A percentile compares a stretch with the other conserved stretches of the same genome.
Conservation (phyloP, 108 stramenopile genomes). For the Schizochytrium sp. region DNA sequence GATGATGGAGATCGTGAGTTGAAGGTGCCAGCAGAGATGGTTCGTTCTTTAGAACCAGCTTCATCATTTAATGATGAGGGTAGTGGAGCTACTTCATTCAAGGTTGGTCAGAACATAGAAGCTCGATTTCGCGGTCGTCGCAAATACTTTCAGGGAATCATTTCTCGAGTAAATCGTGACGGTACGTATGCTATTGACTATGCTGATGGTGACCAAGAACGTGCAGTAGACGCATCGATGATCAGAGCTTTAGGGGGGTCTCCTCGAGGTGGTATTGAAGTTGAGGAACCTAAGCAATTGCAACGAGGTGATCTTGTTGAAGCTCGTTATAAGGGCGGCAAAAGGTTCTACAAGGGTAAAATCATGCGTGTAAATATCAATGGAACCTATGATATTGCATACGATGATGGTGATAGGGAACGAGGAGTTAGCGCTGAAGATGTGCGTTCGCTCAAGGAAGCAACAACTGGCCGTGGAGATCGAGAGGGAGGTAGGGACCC, state of each 20-base stretch:
- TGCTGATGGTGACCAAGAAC: slow-evolving; percentile 71
- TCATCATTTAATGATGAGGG: background rate
- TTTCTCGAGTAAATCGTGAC: slow-evolving; percentile 64
- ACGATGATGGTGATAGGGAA: slow-evolving; percentile 73
- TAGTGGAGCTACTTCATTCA: slow-evolving; percentile 10
- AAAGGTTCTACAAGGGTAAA: slow-evolving; percentile 67
- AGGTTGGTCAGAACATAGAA: background rate
- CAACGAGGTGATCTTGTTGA: slow-evolving; percentile 28
- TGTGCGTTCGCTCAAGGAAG: slow-evolving; percentile 55
- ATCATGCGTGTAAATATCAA: slow-evolving; percentile 51
- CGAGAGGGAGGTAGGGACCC: background rate
- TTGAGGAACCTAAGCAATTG: background rate
- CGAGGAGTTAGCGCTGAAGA: slow-evolving; percentile 62
- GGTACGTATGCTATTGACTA: slow-evolving; percentile 72
- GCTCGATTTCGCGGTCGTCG: background rate
- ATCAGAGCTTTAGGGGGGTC: background rate
- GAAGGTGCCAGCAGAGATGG: slow-evolving; percentile 3
- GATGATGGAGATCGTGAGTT: slow-evolving; percentile 71
- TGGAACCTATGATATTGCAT: slow-evolving; percentile 67
- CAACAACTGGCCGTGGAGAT: slow-evolving; percentile 1
- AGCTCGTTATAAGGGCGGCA: slow-evolving; percentile 56
- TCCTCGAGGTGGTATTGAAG: too few species aligned
- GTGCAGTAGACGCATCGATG: background rate
- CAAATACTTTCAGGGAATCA: slow-evolving; percentile 69
- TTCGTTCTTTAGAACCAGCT: background rate